Evolutionary conservation across 768 basidiomycete species (phyloP).

Genomic region (Rhodosporidiobolus sp.): DNA sequence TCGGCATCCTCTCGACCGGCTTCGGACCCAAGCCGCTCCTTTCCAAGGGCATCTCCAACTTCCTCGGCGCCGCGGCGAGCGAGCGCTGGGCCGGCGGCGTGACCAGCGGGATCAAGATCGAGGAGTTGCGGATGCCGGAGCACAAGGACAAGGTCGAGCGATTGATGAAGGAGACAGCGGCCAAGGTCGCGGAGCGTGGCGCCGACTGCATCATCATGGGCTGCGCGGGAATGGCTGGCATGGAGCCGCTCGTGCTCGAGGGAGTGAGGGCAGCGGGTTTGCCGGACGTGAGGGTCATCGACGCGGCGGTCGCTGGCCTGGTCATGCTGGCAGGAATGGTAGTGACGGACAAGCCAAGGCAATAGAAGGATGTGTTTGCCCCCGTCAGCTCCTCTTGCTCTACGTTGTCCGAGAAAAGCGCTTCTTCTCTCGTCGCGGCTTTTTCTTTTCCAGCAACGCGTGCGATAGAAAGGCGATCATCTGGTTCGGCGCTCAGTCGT

Average conservation of each 20-base stretch:
- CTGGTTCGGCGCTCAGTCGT: slow-evolving; percentile 38
- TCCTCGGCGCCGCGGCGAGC: slow-evolving; percentile 34
- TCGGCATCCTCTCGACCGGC: slow-evolving; percentile 40
- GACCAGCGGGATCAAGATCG: slow-evolving; percentile 32
- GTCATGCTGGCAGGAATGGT: slow-evolving; percentile 33
- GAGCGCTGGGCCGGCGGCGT: slow-evolving; percentile 33
- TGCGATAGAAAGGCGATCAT: no score
- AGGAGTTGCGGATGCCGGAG: slow-evolving; percentile 22
- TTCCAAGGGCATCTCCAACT: slow-evolving; percentile 29
- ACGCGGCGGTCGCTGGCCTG: slow-evolving; percentile 28
- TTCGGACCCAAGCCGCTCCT: slow-evolving; percentile 36
- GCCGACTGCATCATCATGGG: slow-evolving; percentile 39
- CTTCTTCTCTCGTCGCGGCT: no score
- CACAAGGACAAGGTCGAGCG: slow-evolving; percentile 28
- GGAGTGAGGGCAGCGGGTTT: slow-evolving; percentile 33
- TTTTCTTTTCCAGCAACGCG: no score
- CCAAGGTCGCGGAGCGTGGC: slow-evolving; percentile 21
- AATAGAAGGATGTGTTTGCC: no score
- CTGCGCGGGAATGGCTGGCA: slow-evolving; percentile 37
- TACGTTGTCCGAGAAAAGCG: no score
- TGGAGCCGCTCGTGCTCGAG: slow-evolving; percentile 29
- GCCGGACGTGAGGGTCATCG: slow-evolving; percentile 34
- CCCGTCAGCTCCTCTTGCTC: no score
- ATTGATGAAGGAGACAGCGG: slow-evolving; percentile 30
- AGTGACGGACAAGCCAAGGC: not conserved